Base-by-base conservation (phyloP, 169 alveolate genomes). In the Condylostoma magnum region DNA sequence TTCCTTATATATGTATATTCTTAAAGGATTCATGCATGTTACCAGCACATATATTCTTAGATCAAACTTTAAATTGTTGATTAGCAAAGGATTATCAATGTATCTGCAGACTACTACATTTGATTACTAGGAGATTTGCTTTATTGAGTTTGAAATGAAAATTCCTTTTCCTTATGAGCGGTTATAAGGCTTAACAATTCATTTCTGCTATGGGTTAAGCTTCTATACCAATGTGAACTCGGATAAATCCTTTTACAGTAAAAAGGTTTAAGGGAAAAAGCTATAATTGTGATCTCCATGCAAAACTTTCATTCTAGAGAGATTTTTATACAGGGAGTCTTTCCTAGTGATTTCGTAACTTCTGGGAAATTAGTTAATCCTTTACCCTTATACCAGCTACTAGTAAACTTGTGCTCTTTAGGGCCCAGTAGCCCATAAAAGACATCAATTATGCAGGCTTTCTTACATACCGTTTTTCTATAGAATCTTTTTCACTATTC, bases 151-250 rank as follows among this genome's bases (percentile, higher is more conserved):
- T 44, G 82, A 77, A 66, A 88, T 63, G 77, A 80, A 90, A n/a
- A 87, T 84, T 20, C 96, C 94, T 67, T 89, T 76, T 5, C 97
- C 97, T 58, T 90, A 52, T 18, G 93, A 82, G 27, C 77, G 57
- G 43, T 83, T 85, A 41, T 86, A 63, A n/a, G 93, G 93, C 33
- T 87, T 87, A 15, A 80, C 83, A 1, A 87, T 87, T 81, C 88
- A 87, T 31, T 70, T 37, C 31, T 68, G 47, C 20, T 69, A 52
- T 6, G 67, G 52, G 36, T 72, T 67, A 36, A 57, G 43, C n/a
- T 70, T 77, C 79, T 76, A 80, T 38, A 76, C 85, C 25, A 67
- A 70, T 12, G 74, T 22, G n/a, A 87, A 71, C 31, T 77, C 76
- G 27, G 73, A 53, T 28, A 50, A 54, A 22, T 87, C 93, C 28